Percentiles rank a stretch among this genome's conserved stretches.
phyloP scores from a whole-genome alignment of 108 stramenopile genomes.

The Skeletonema menzelii region DNA sequence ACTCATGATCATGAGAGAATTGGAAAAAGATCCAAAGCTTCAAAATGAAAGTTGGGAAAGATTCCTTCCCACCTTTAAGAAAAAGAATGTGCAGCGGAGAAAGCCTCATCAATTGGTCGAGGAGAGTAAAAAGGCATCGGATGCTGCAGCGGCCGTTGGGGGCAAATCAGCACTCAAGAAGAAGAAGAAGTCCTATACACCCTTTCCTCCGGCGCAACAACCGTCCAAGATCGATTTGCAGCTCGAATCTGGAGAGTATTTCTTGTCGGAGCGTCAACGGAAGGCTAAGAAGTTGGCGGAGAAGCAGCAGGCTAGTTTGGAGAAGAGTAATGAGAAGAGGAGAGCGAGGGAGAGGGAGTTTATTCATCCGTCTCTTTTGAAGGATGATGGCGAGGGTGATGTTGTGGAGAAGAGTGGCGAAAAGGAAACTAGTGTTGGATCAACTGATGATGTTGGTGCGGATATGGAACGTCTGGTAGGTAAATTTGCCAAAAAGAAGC shows the following conservation, averaged over 20 bases:
- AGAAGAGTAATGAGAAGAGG: slow-evolving; percentile 60
- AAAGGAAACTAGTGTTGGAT: not conserved
- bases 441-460: not conserved
- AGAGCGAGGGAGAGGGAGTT: slow-evolving; percentile 54
- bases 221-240: slow-evolving; percentile 95
- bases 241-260: slow-evolving; percentile 94
- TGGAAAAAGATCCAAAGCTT: slow-evolving; percentile 94
- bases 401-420: not conserved
- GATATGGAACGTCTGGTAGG: slow-evolving; percentile 26
- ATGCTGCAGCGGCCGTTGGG: not conserved
- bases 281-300: slow-evolving; percentile 63
- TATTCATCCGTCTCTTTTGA: slow-evolving; percentile 14
- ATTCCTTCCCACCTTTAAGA: slow-evolving; percentile 97
- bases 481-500: slow-evolving; percentile 22
- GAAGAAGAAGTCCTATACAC: slow-evolving; percentile 94
- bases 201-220: slow-evolving; percentile 93
- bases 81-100: slow-evolving; percentile 94
- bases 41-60: slow-evolving; percentile 94
- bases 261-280: slow-evolving; percentile 71
- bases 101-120: slow-evolving; percentile 59
- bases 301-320: slow-evolving; percentile 40
- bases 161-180: slow-evolving; percentile 33
- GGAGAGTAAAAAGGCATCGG: slow-evolving; percentile 12
- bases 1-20: slow-evolving; percentile 98
- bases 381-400: not conserved